These are phyloP conservation scores for Vaccinium myrtillus DNA, from an alignment of 148 eudicot genomes.

Conservation along the genomic window DNA sequence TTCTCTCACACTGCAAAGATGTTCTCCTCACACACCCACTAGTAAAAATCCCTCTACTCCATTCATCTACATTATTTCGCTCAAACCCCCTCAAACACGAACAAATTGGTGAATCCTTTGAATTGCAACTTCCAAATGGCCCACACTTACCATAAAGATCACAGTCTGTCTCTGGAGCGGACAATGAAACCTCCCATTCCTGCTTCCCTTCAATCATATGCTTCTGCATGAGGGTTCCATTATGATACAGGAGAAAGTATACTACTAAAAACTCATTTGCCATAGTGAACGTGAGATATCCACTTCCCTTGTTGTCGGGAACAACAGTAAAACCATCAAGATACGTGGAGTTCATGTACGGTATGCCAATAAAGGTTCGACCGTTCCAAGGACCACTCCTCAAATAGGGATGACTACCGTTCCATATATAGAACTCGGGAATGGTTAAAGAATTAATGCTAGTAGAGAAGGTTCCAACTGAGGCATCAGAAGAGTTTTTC, in stretches of 20 bases:
- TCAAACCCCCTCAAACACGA: conserved; percentile 49
- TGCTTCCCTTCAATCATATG: conserved; percentile 17
- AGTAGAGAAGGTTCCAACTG: conserved; percentile 31
- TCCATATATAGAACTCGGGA: conserved; percentile 34
- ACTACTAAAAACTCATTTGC: not conserved
- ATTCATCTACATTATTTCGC: conserved; percentile 37
- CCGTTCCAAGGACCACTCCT: conserved; percentile 47
- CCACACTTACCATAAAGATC: conserved; percentile 57
- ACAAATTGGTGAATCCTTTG: conserved; percentile 37
- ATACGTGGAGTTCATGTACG: not conserved
- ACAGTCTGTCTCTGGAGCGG: conserved; percentile 24
- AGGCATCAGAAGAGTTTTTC: conserved; percentile 41
- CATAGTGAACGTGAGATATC: conserved; percentile 4
- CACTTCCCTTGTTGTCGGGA: conserved; percentile 17
- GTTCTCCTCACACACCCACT: conserved; percentile 48
- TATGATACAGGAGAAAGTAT: conserved; percentile 18
- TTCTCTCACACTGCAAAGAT: conserved; percentile 33
- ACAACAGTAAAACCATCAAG: not conserved
- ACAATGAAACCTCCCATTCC: conserved; percentile 29
- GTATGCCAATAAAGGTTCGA: conserved; percentile 26
- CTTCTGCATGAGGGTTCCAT: conserved; percentile 21
- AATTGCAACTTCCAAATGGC: conserved; percentile 51
- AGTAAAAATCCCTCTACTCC: conserved; percentile 48
- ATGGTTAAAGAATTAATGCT: conserved; percentile 16
- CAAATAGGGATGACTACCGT: conserved; percentile 29